Evolutionary conservation across 257 asterid species (phyloP), one percentile per base, ranked within the genome.

Genomic region (Solanum appendiculatum): DNA sequence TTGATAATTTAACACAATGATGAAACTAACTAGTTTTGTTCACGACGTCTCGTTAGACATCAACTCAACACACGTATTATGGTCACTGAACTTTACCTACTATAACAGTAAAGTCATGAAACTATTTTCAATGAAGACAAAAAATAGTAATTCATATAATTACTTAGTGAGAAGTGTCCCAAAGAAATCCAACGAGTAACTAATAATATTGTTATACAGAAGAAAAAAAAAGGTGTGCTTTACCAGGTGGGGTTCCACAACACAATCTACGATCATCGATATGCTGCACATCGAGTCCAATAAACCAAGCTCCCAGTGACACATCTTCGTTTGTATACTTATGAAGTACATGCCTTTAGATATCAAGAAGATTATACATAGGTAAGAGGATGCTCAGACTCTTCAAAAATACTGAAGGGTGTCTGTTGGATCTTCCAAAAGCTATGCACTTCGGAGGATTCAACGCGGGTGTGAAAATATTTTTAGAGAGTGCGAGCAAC

Each of bases 191-290:
- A 73, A 73, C 20, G 29, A 73, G 81, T 73, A 73, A 73, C 81
- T 36, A 73, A 73, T 36, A 36, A 9, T 36, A 10, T 0, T 5
- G 29, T 73, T 73, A 23, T 11, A 37, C 54, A 21, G 0, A 34
- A 9, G 13, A 31, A 25, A 25, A 11, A 1, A n/a, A 37, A 6
- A 36, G 5, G 81, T 5, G 16, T 37, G 54, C 1, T 20, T 88
- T 92, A 96, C 99, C 97, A 0, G 99, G 98, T 1, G 94, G 96
- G 42, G 99, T 96, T 48, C 99, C 99, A 87, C 98, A 96, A 68
- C 99, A 96, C 89, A 96, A 84, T 91, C 99, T 92, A 5, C 98
- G 92, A 85, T 96, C 98, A 86, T 96, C 98, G 44, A 95, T 86
- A 39, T 96, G 99, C 7, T 87, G 91, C 56, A 96, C 98, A 29